Evolutionary conservation across 192 early-diverging fungal genomes (phyloP).

Genomic region (Mortierella antarctica): DNA sequence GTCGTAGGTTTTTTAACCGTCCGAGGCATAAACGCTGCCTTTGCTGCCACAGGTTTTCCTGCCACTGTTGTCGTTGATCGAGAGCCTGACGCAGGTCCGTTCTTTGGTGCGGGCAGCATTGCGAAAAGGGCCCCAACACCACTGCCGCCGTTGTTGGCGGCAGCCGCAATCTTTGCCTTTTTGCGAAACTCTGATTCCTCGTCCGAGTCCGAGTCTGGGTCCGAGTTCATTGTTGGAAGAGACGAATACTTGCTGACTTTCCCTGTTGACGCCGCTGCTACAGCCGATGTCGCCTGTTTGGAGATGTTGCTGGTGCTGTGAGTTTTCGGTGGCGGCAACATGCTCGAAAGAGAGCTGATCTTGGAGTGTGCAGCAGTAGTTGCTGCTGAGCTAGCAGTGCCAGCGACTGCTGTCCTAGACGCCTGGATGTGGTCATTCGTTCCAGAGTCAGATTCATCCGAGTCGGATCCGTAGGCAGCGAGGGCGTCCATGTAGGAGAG

Average conservation of each 20-base stretch:
- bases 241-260: constrained; percentile 39
- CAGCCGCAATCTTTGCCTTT: constrained; percentile 37
- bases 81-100: background rate
- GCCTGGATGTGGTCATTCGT: background rate
- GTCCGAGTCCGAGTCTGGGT: constrained; percentile 36
- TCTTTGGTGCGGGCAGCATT: constrained; percentile 47
- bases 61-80: background rate
- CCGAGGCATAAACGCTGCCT: constrained; percentile 38
- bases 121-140: constrained; percentile 40
- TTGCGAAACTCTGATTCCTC: constrained; percentile 47
- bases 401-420: background rate
- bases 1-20: constrained; percentile 22
- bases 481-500: constrained; percentile 36
- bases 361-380: background rate
- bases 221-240: constrained; percentile 35
- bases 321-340: constrained; percentile 32
- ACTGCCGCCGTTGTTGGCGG: constrained; percentile 9
- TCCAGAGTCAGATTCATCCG: constrained; percentile 39
- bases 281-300: background rate
- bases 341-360: constrained; percentile 28
- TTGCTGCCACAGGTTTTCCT: constrained; percentile 15
- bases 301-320: background rate
- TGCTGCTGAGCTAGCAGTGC: background rate
- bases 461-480: constrained; percentile 44
- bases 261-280: constrained; percentile 3